Evolutionary conservation across 768 basidiomycete genomes (phyloP), one percentile per base, ranked within the genome.

Genomic region (Lactarius pseudohatsudake): DNA sequence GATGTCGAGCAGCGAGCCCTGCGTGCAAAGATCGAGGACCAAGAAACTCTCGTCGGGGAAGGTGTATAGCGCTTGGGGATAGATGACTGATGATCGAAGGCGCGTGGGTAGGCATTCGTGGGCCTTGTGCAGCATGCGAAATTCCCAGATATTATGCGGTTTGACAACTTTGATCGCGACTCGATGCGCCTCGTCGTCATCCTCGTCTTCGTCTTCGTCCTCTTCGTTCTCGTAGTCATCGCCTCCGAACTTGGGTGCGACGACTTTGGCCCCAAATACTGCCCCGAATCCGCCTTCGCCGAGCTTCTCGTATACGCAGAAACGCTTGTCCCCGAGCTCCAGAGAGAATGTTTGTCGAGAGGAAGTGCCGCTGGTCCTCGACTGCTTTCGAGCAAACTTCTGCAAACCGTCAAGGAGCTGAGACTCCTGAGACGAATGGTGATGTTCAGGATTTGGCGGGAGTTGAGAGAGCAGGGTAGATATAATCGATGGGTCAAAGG

Each of bases 211-310:
- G 10, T 79, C 81, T 4, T 82, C 81, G 3, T 82, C 82, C 7
- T 81, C 75, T 61, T 68, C 73, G 16, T 76, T 78, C 62, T 68
- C 73, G 16, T 76, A 78, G 18, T 78, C 77, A 6, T 85, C 82
- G 9, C 73, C 78, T 34, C 78, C 77, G 8, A 85, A 81, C 13
- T 83, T 77, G 22, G 70, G 71, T 32, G 61, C 64, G 73, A 80
- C 61, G 73, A 88, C 83, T 63, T 84, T 82, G 4, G 91, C 92
- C 67, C 89, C 85, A 80, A 96, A 99, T n/a, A 99, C 97, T 3
- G 90, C 85, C 2, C 96, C 97, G 72, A 96, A 99, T 0, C 96
- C 94, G 6, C 97, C 97, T 78, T 99, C 97, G 20, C 97, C 97
- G 28, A 99, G 82, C 76, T 98, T 99, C 68, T 90, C 90, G 3